Conservation (phyloP, 352 stramenopile species). For the Phytophthora melonis region DNA sequence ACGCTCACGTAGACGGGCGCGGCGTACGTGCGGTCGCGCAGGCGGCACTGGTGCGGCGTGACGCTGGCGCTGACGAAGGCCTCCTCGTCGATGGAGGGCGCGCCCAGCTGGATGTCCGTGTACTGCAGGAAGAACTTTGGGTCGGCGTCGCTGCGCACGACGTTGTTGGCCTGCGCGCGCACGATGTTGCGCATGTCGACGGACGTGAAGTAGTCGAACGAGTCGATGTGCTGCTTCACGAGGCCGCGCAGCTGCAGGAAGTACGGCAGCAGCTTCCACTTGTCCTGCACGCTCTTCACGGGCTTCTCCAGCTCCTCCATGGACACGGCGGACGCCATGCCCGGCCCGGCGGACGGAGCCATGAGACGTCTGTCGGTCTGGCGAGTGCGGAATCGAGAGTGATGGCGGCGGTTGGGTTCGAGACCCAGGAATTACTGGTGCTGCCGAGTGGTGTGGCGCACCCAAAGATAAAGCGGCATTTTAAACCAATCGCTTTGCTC, state of each 20-base stretch:
- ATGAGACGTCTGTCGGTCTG: constrained; percentile 16
- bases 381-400: constrained; percentile 41
- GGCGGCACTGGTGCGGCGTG: constrained; percentile 98
- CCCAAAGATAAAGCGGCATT: not conserved
- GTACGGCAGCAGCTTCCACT: constrained; percentile 99
- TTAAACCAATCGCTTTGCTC: not conserved
- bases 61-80: constrained; percentile 93
- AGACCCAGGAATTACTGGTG: constrained; percentile 27
- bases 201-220: constrained; percentile 99
- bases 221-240: constrained; percentile 99
- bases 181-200: constrained; percentile 99
- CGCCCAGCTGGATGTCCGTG: constrained; percentile 98
- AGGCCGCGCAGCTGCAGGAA: constrained; percentile 95
- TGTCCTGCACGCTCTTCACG: constrained; percentile 91
- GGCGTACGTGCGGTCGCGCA: constrained; percentile 99
- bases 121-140: constrained; percentile 99
- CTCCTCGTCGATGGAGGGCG: constrained; percentile 97
- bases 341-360: constrained; percentile 39
- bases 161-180: constrained; percentile 92
- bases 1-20: constrained; percentile 99
- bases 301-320: constrained; percentile 76
- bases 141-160: constrained; percentile 94
- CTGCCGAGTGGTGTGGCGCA: constrained; percentile 11
- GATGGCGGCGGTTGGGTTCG: constrained; percentile 11
- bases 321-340: constrained; percentile 40